A percentile compares a stretch with the other conserved stretches of the same genome.
phyloP scores from a whole-genome alignment of 345 rosid genomes.

The Sonneratia caseolaris region DNA sequence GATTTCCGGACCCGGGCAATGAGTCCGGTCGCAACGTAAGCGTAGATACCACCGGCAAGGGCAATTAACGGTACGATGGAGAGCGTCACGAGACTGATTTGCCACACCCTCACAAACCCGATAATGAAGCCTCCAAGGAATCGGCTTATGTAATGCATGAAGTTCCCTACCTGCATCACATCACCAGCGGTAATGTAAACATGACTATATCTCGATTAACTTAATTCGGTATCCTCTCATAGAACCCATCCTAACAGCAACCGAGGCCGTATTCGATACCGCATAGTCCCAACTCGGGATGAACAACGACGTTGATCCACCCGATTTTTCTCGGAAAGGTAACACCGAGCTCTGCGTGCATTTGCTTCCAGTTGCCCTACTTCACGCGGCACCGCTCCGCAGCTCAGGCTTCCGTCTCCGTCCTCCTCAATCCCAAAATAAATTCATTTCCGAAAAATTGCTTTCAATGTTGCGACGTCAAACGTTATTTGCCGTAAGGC shows the following conservation, averaged over 20 bases:
- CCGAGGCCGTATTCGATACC: too few relatives aligned
- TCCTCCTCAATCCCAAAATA: too few relatives aligned
- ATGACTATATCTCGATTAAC: not conserved
- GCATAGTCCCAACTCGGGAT: too few relatives aligned
- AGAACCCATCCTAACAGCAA: not conserved
- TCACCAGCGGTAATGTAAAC: not conserved
- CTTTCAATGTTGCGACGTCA: too few relatives aligned
- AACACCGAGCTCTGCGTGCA: too few relatives aligned
- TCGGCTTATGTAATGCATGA: constrained; percentile 87
- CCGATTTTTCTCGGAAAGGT: too few relatives aligned
- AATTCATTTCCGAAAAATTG: too few relatives aligned
- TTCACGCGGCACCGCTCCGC: too few relatives aligned
- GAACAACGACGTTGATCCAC: too few relatives aligned
- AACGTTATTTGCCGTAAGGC: too few relatives aligned
- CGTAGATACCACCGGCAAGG: constrained; percentile 83
- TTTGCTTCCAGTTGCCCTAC: too few relatives aligned
- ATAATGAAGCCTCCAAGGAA: constrained; percentile 75
- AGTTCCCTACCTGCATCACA: constrained; percentile 66
- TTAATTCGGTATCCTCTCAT: not conserved
- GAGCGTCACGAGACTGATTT: constrained; percentile 84
- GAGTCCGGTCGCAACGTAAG: constrained; percentile 72
- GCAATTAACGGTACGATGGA: constrained; percentile 94
- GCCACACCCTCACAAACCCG: constrained; percentile 88
- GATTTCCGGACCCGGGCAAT: constrained; percentile 70
- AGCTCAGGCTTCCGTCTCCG: too few relatives aligned